A percentile compares a stretch with the other conserved stretches of the same genome.
Conservation (phyloP, 2,329 filamentous ascomycete genomes). For the Magnaporthiopsis poae region DNA sequence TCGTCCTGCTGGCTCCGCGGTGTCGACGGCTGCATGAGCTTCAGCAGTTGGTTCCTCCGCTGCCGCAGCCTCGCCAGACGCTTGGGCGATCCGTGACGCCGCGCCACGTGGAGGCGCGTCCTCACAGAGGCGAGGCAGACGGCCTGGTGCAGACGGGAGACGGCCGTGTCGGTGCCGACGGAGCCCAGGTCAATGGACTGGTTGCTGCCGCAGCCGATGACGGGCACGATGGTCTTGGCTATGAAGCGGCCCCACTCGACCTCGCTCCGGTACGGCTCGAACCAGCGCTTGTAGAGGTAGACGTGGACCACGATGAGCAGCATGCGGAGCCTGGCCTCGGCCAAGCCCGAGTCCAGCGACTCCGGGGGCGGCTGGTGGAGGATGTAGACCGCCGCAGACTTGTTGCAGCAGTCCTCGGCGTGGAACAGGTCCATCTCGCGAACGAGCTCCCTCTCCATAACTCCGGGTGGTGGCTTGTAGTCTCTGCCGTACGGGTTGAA, state of each 20-base stretch:
- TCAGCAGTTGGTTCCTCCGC: too few relatives aligned
- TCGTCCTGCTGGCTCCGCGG: neutral
- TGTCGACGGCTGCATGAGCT: neutral
- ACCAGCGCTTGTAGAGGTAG: conserved; percentile 11
- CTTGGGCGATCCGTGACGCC: neutral
- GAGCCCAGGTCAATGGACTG: too few relatives aligned
- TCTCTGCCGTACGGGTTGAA: too few relatives aligned
- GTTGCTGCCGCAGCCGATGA: too few relatives aligned
- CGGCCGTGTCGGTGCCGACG: too few relatives aligned
- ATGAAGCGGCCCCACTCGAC: conserved; percentile 9
- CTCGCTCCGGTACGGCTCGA: conserved; percentile 11
- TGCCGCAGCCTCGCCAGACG: neutral
- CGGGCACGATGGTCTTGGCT: conserved; percentile 9
- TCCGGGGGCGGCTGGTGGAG: neutral
- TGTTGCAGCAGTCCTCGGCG: conserved; percentile 9
- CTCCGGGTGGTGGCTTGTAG: too few relatives aligned
- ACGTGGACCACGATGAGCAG: conserved; percentile 8
- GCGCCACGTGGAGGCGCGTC: neutral
- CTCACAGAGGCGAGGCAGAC: neutral
- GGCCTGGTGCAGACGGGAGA: too few relatives aligned
- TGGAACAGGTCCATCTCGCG: neutral
- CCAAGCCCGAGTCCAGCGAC: neutral
- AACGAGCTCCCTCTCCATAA: neutral
- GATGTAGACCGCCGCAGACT: conserved; percentile 10
- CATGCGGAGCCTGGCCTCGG: neutral